Base-by-base conservation (phyloP, 2,329 filamentous ascomycete genomes). In the Monilinia fructicola region DNA sequence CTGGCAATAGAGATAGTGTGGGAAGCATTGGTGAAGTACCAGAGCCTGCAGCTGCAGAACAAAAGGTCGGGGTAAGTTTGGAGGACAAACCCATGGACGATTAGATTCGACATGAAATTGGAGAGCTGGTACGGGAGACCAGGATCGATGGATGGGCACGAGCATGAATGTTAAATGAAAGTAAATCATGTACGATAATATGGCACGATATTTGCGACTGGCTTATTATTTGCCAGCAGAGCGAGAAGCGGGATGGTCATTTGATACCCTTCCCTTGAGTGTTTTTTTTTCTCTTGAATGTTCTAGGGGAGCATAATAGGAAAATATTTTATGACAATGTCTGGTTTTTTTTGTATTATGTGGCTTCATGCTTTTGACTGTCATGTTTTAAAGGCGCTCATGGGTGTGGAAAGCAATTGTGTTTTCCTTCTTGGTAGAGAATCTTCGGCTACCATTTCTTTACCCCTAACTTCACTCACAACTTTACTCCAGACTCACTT, bases 211-310 rank as follows among this genome's bases (percentile, higher is more conserved):
- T 59, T 48, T 59, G 56, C 56, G 42, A 59, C 56, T 59, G 56
- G 56, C 42, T 48, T 23, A 48, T 59, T 59, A 42, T 35, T 59
- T 59, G 56, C 42, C 56, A n/a, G 23, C 5, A 60, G 44, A 50
- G 58, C 58, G 28, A 55, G 53, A 60, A 60, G 28, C 44, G 58
- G 44, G 28, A 60, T 60, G 44, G 58, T 50, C 44, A 38, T 35
- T 60, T 60, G 58, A 60, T 60, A 60, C 58, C 58, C 58, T 60
- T 60, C 58, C 58, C 58, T 60, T 60, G 48, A 14, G 28, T 28
- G 12, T 60, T 35, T n/a, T 59, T 48, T 46, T 23, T 23, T 12
- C 46, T 60, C n/a, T 26, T 50, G 28, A 14, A 48, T 38, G n/a
- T 38, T 50, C 14, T 35, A 4, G 21, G 42, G 56, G 46, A 59